A percentile compares a stretch with the other conserved stretches of the same genome.
Evolutionary conservation across 2,329 filamentous ascomycete species (phyloP).

Genomic region (Nigrospora sphaerica): DNA sequence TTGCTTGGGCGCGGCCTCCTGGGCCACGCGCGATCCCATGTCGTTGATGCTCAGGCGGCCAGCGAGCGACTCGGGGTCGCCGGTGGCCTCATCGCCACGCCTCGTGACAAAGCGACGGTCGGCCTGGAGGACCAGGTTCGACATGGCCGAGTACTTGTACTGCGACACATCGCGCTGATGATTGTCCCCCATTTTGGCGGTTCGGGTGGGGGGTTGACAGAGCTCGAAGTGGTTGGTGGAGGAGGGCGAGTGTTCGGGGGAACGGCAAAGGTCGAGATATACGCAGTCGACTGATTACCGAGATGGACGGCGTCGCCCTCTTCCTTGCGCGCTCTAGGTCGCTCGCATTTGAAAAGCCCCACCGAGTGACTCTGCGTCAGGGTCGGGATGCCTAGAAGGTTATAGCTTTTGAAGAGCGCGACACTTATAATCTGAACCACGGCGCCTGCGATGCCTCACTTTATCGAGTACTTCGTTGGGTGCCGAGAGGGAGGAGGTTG

Average conservation of each 20-base stretch:
- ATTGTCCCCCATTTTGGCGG: constrained; percentile 56
- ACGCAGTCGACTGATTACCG: neutral
- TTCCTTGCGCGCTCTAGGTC: constrained; percentile 1
- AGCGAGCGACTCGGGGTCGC: constrained; percentile 94
- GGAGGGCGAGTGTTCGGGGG: constrained; percentile 2
- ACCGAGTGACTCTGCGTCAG: too few species aligned
- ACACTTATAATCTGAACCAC: too few species aligned
- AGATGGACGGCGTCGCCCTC: constrained; percentile 2
- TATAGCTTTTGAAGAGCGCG: too few species aligned
- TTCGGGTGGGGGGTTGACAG: neutral
- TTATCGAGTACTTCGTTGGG: too few species aligned
- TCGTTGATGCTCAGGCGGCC: constrained; percentile 89
- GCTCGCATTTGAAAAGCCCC: neutral
- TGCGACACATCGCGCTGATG: constrained; percentile 80
- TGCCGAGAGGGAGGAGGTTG: too few species aligned
- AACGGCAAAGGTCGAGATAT: neutral
- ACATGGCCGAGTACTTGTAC: constrained; percentile 99
- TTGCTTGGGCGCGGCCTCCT: constrained; percentile 72
- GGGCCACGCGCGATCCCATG: constrained; percentile 81
- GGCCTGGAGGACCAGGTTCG: constrained; percentile 99
- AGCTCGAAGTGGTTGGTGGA: constrained; percentile 5
- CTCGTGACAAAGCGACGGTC: constrained; percentile 93
- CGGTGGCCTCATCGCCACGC: constrained; percentile 88
- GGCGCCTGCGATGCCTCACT: too few species aligned
- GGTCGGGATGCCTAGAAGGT: too few species aligned